Base-by-base conservation (phyloP, 345 rosid genomes). In the Gossypium raimondii region DNA sequence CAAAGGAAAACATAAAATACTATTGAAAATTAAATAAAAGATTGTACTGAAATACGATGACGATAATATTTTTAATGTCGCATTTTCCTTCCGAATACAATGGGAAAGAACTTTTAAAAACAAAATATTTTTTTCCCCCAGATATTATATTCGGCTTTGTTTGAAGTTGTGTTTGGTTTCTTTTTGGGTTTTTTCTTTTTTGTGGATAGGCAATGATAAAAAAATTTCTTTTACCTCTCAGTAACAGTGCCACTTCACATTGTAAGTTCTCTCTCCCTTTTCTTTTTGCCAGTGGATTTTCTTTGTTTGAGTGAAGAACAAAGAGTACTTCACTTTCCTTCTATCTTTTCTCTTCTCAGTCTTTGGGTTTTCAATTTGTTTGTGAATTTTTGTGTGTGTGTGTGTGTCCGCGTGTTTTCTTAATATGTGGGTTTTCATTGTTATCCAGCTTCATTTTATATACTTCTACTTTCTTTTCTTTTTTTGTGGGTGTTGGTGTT, bases 121-220 rank as follows among this genome's bases (percentile, higher is more conserved):
- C 62, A 70, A 53, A 70, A 70, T 9, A 9, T 20, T 22, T 18
- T 18, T 20, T 57, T 44, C 14, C 29, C 41, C 41, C 41, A 34
- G 41, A 34, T 5, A 50, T 65, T n/a, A 50, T 50, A 52, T 63
- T 20, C 71, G 45, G 66, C 25, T 56, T n/a, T 68, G 57, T 75
- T 53, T 53, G 59, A 20, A 24, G 77, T 24, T 75, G 69, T 65
- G 77, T 75, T 67, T 20, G 51, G 52, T 50, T 48, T 25, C 58
- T 27, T 68, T 74, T 57, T 76, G 52, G 67, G 73, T 9, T 57
- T 56, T 18, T n/a, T 24, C 9, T 3, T 56, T 56, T 18, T 51
- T 51, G 14, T 16, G 47, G 47, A 57, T 44, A 50, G 64, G 20
- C 52, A 63, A 57, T 64, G 43, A 64, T 65, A 14, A 18, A 18